Evolutionary conservation across 257 asterid species (phyloP).

Genomic region (Scutellaria galericulata): DNA sequence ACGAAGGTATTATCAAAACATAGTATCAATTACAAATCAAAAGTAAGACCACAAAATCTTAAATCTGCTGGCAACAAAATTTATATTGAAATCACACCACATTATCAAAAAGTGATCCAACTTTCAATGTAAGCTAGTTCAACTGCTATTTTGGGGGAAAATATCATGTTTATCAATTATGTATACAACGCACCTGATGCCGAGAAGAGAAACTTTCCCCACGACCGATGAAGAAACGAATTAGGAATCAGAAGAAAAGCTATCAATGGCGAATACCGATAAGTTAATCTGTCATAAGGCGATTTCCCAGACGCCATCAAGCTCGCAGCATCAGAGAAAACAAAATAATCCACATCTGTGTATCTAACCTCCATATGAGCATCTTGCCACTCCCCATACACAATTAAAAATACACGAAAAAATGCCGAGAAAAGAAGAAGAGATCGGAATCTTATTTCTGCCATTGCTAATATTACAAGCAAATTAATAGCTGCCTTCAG

Average conservation of each 20-base stretch:
- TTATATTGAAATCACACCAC: constrained; percentile 1
- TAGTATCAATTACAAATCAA: background rate
- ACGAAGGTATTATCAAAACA: background rate
- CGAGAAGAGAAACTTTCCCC: constrained; percentile 88
- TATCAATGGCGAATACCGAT: constrained; percentile 89
- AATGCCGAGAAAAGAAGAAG: constrained; percentile 70
- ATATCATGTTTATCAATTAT: constrained; percentile 11
- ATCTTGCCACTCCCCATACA: constrained; percentile 97
- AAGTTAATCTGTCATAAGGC: constrained; percentile 87
- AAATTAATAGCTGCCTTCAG: background rate
- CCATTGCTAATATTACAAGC: constrained; percentile 42
- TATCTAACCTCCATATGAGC: constrained; percentile 88
- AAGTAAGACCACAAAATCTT: background rate
- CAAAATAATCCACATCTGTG: constrained; percentile 90
- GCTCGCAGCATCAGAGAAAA: constrained; percentile 90
- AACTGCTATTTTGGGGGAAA: background rate
- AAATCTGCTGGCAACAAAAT: constrained; percentile 5
- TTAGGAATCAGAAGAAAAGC: constrained; percentile 87
- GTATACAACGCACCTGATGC: constrained; percentile 62
- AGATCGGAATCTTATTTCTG: constrained; percentile 47
- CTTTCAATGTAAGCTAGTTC: constrained; percentile 2
- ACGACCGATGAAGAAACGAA: constrained; percentile 71
- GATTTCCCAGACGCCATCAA: constrained; percentile 78
- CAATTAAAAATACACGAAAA: constrained; percentile 62
- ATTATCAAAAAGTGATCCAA: constrained; percentile 13